These are phyloP conservation scores for Dactylellina sp. DNA, from an alignment of 2,329 filamentous ascomycete species.

Conservation along the genomic window DNA sequence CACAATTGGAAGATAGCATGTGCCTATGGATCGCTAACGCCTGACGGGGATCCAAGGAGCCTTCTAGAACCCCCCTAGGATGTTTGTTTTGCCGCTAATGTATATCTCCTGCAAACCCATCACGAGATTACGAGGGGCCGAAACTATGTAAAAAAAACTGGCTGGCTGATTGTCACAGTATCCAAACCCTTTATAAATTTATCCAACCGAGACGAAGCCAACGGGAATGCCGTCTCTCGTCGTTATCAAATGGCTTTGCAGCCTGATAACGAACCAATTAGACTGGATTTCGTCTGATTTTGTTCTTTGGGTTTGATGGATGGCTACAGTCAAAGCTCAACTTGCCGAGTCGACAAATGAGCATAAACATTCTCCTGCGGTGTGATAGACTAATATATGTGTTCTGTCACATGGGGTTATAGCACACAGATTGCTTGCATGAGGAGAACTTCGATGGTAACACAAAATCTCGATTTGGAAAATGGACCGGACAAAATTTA, in stretches of 20 bases:
- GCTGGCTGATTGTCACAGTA: too few species aligned
- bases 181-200: too few species aligned
- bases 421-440: constrained; percentile 25
- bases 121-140: background rate
- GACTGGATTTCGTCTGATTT: constrained; percentile 37
- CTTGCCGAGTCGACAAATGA: constrained; percentile 1
- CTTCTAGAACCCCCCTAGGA: constrained; percentile 5
- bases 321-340: background rate
- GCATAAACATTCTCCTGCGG: constrained; percentile 14
- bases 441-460: constrained; percentile 16
- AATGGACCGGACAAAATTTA: constrained; percentile 15
- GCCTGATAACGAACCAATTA: background rate
- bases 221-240: too few species aligned
- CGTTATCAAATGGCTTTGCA: constrained; percentile 4
- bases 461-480: constrained; percentile 32
- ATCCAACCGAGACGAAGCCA: too few species aligned
- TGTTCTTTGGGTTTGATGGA: background rate
- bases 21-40: constrained; percentile 43
- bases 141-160: too few species aligned
- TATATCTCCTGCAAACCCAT: background rate
- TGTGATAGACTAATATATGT: constrained; percentile 14
- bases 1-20: constrained; percentile 21
- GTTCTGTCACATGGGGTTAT: constrained; percentile 24
- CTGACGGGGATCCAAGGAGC: constrained; percentile 13
- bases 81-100: background rate